Base-by-base conservation (phyloP, 2,329 filamentous ascomycete species). In the Calycina marina region DNA sequence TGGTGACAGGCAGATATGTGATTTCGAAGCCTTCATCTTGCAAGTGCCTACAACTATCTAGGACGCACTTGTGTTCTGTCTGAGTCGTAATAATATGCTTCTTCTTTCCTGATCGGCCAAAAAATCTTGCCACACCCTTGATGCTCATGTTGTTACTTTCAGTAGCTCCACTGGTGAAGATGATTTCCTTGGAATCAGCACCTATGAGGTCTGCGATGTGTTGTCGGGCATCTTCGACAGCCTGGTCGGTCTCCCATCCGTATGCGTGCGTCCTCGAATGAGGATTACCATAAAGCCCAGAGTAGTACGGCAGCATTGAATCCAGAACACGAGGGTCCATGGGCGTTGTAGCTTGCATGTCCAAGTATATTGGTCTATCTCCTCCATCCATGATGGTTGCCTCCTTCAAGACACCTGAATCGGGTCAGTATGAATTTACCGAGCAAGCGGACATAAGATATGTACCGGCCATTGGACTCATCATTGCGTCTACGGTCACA, bases 111-210 rank as follows among this genome's bases (percentile, higher is more conserved):
- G 73, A 76, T 36, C 83, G 74, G 44, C 84, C 85, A 55, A 94
- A 94, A 61, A 98, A 98, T 41, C 88, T 72, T 13, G 90, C 86
- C 6, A 98, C 88, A 42, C 90, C 90, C 62, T 98, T 98, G 62
- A 98, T 84, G 58, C 85, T 93, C 90, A 98, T 98, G 52, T 98
- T 98, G 61, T 98, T 98, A 54, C 85, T 94, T 63, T 98, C 90
- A 0, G 90, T 98, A 11, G 90, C 90, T 34, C 90, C 90, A 49
- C 86, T 94, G 5, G 90, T 98, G 60, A 98, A 96, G 49, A 98
- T 92, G 44, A 98, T 96, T 56, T 98, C 90, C 60, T 98, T 98
- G 4, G 90, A 65, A 54, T 98, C 85, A 16, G 90, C 90, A 15
- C 88, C 88, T 44, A 98, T 90, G 34, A 98, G 69, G 24, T 67